Base-by-base conservation (phyloP, 1,284 basidiomycete species). In the Agroathelia rolfsii region DNA sequence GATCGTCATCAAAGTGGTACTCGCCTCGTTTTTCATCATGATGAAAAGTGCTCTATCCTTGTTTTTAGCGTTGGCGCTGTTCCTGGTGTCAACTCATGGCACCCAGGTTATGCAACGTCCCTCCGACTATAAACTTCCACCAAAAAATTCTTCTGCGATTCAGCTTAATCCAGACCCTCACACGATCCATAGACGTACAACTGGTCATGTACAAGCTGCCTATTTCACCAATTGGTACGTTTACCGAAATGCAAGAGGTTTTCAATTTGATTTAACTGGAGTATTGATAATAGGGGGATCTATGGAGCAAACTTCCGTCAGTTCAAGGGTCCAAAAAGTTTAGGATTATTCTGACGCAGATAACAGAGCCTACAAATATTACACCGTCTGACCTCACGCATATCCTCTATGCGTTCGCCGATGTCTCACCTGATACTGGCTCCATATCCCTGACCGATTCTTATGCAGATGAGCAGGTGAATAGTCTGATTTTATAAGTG, bases 331-430 rank as follows among this genome's bases (percentile, higher is more conserved):
- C 32, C 10, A 17, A 6, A 36, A 21, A 16, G 30, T 25, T 32
- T 32, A 20, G n/a, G 32, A 24, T 18, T 20, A 38, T 38, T 23
- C 24, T 39, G 13, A 35, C 12, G 17, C 32, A 20, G 15, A 27
- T 21, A 58, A 8, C 61, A 76, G 54, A 75, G 58, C 67, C 82
- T 52, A 61, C 72, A 55, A 51, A 68, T 50, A 66, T 83, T 31
- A 69, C 69, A 33, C 59, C 53, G 36, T 58, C 52, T 38, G 72
- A 62, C 53, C 69, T 73, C 57, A 71, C 70, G 40, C 87, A 92
- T 49, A 73, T 95, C 47, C 62, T 92, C 14, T 94, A 94, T 50
- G 59, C 76, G 3, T 95, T 95, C 48, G 89, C 83, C 30, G 87
- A 93, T 53, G 69, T 83, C 32, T 70, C 76, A 37, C 55, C 75